These are phyloP conservation scores for Pseudonitzschia delicatissima DNA, from an alignment of 108 stramenopile species.

Conservation along the genomic window DNA sequence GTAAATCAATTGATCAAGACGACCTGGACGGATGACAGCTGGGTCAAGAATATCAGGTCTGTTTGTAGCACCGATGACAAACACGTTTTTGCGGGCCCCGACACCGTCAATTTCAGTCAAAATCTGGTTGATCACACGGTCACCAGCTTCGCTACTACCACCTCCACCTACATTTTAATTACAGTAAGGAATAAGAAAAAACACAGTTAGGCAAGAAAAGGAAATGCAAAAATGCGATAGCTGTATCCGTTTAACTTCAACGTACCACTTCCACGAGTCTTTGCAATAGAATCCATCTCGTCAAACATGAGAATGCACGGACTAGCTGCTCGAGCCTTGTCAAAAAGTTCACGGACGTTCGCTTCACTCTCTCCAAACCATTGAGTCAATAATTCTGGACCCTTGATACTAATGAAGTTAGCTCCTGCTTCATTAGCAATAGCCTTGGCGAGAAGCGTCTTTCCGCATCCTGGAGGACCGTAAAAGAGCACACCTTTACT, in stretches of 20 bases:
- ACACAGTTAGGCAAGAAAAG: neutral
- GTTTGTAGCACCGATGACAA: conserved; percentile 95
- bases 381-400: conserved; percentile 94
- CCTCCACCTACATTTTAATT: conserved; percentile 53
- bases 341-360: conserved; percentile 93
- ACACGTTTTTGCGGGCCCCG: conserved; percentile 90
- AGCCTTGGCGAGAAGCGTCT: conserved; percentile 98
- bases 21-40: conserved; percentile 93
- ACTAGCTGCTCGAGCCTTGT: conserved; percentile 84
- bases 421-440: conserved; percentile 98
- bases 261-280: conserved; percentile 80
- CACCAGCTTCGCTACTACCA: conserved; percentile 91
- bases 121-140: conserved; percentile 98
- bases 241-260: conserved; percentile 23
- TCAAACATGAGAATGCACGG: conserved; percentile 99
- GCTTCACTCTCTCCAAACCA: conserved; percentile 98
- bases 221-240: conserved; percentile 16
- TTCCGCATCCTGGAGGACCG: conserved; percentile 93
- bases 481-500: conserved; percentile 94
- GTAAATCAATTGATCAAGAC: conserved; percentile 93
- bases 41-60: conserved; percentile 93
- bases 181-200: no score
- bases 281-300: conserved; percentile 97
- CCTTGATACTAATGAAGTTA: conserved; percentile 97
- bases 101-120: conserved; percentile 98